Evolutionary conservation across 2,329 filamentous ascomycete species (phyloP), one percentile per base, ranked within the genome.

Genomic region (Aspergillus sp.): DNA sequence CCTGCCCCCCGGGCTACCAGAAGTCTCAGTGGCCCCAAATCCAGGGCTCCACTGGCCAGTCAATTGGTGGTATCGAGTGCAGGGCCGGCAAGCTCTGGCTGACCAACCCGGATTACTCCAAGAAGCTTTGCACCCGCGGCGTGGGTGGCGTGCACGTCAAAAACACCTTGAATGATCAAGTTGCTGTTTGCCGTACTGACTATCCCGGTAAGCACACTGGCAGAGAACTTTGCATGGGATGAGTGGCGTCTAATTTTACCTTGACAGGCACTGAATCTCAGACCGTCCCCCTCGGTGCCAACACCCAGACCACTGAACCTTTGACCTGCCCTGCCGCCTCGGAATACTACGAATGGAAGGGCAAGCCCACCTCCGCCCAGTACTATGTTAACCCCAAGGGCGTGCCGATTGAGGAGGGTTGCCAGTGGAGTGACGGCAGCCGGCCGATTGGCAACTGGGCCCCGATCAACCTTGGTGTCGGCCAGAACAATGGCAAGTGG

Each of bases 331-430:
- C 89, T 29, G 65, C 81, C 44, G 76, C 79, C 39, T 55, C 58
- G 30, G 69, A 66, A 31, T 93, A 89, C 69, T 96, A 86, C 69
- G 63, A 69, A 40, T 93, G 85, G 84, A 47, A 84, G 51, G 74
- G 74, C 48, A 72, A 73, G 58, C 49, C 66, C 31, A 96, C 91
- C 32, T 88, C 85, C 29, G 88, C 88, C 27, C 91, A 96, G 66
- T 96, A 94, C 74, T 98, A 98, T 58, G 74, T 96, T 64, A 96
- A 96, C 74, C 82, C 82, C 50, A 72, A 75, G 48, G 86, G 86
- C 39, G 68, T 82, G 33, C 49, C 63, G 12, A 64, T 77, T 37
- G 58, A 76, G 44, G 63, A 88, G 8, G 83, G 75, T 31, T 98
- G 91, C 66, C 63, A 73, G 37, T 96, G 91, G 91, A 68, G 74